Conservation (phyloP, 306 rosid genomes). For the Prunus persica region Prunus_persica_NCBIv2 NC_034009.1:32653501-32654000, state of each 20-base stretch:
- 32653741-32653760: conserved; percentile 47
- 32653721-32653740: conserved; percentile 29
- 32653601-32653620: conserved; percentile 53
- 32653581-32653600: conserved; percentile 80
- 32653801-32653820: conserved; percentile 12
- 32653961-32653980: neutral
- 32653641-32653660: neutral
- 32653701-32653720: conserved; percentile 20
- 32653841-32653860: conserved; percentile 34
- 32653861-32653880: conserved; percentile 20
- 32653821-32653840: neutral
- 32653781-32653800: no score
- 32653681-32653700: neutral
- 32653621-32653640: neutral
- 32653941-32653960: conserved; percentile 30
- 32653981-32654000: neutral
- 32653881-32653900: no score
- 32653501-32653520: conserved; percentile 84
- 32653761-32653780: conserved; percentile 59
- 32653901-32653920: neutral
- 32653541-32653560: conserved; percentile 66
- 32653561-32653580: conserved; percentile 72
- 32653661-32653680: conserved; percentile 30
- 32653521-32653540: conserved; percentile 69
- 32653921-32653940: conserved; percentile 37